A percentile compares a stretch with the other conserved stretches of the same genome.
phyloP scores from a whole-genome alignment of 352 stramenopile species.

The Globisporangium nunn region DNA sequence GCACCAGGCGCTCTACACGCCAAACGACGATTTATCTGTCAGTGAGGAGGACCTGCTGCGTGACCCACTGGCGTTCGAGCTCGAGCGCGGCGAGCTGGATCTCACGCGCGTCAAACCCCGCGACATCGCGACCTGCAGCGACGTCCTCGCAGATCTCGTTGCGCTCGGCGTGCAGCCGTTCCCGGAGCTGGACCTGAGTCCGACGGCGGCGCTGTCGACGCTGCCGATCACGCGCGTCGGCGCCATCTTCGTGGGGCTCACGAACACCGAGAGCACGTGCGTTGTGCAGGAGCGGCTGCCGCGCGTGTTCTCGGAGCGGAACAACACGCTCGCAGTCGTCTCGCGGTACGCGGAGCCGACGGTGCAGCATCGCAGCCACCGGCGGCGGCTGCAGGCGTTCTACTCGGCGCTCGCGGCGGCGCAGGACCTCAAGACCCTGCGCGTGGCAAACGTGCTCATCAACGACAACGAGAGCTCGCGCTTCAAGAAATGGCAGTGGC shows the following conservation, averaged over 20 bases:
- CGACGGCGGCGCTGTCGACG: neutral
- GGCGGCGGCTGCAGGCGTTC: neutral
- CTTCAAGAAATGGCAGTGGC: neutral
- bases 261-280: slow-evolving; percentile 1
- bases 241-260: neutral
- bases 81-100: slow-evolving; percentile 1
- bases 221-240: neutral
- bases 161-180: slow-evolving; percentile 2
- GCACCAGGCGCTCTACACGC: neutral
- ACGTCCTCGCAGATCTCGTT: neutral
- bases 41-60: neutral
- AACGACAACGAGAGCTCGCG: neutral
- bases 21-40: too few relatives aligned
- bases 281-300: neutral
- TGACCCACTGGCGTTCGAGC: neutral
- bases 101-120: slow-evolving; percentile 1
- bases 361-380: neutral
- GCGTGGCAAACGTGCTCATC: neutral
- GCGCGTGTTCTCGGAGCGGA: neutral
- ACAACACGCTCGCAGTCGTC: neutral
- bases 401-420: neutral
- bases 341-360: neutral
- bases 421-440: neutral
- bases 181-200: neutral
- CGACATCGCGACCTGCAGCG: neutral